Base-by-base conservation (phyloP, 768 basidiomycete genomes). In the Psilocybe cubensis region DNA sequence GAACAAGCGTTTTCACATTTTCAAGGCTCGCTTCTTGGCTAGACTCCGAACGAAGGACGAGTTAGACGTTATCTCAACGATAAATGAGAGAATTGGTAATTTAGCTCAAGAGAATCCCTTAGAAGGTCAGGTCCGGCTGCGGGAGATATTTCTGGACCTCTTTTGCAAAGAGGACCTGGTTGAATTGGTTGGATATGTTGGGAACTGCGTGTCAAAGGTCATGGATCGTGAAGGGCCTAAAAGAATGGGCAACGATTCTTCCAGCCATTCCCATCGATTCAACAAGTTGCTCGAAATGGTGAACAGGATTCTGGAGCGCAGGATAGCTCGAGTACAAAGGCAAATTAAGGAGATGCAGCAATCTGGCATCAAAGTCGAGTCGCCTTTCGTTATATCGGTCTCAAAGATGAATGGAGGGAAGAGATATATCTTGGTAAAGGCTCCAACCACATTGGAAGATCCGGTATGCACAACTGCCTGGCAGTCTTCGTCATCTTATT, bases 91-190 rank as follows among this genome's bases (percentile, higher is more conserved):
- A 7, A 48, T n/a, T 9, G n/a, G n/a, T 7, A 18, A n/a, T 29
- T 14, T 18, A 31, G 23, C 42, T 21, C 4, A 17, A 20, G 18
- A 48, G 28, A 24, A 18, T 4, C 28, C 28, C 8, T n/a, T 20
- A 6, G 42, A 21, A n/a, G 42, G 8, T 21, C 28, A 29, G 5
- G 5, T 29, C 14, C 6, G 12, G 14, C n/a, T 38, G 12, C 12
- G 7, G 7, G 17, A 40, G 0, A 65, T 73, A 24, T 58, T 57
- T 31, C 67, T 62, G 12, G 68, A 66, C 31, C 52, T 27, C 38
- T 4, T 53, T 10, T 1, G 17, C 23, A 51, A 2, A 24, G 50
- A 23, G 14, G 35, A 40, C 3, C 14, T 10, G n/a, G 25, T 25
- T 10, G n/a, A 28, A 42, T 10, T 4, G 7, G 14, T 27, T n/a